Percentiles rank a stretch among this genome's conserved stretches.
These are phyloP conservation scores for Fraxinus baroniana DNA, from an alignment of 305 asterid species.

Conservation along the genomic window DNA sequence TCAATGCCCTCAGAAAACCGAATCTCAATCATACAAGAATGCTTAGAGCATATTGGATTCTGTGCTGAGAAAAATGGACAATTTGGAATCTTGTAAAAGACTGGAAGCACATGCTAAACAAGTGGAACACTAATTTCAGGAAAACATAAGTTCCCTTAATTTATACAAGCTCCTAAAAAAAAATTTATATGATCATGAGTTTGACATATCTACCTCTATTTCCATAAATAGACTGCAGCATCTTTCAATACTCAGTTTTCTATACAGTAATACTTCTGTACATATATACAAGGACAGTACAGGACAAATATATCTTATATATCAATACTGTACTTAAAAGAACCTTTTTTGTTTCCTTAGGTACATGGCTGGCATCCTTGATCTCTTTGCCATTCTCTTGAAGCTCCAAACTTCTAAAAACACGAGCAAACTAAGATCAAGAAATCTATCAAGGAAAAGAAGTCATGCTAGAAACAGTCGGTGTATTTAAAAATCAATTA, in stretches of 20 bases:
- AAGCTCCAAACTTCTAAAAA: constrained; percentile 45
- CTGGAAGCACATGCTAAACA: background rate
- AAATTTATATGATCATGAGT: background rate
- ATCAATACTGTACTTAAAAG: background rate
- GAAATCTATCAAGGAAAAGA: constrained; percentile 13
- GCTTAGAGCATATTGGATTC: constrained; percentile 1
- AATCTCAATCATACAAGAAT: constrained; percentile 3
- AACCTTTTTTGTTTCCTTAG: constrained; percentile 51
- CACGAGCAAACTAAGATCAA: constrained; percentile 15
- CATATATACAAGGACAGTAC: background rate
- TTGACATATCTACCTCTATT: background rate
- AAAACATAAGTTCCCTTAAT: background rate
- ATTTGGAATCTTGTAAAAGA: constrained; percentile 7
- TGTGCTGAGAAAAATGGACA: background rate
- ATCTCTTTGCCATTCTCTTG: constrained; percentile 39
- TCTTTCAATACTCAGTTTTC: background rate
- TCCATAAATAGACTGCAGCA: background rate
- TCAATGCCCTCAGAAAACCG: background rate
- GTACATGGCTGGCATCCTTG: constrained; percentile 30
- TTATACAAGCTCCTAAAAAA: constrained; percentile 5
- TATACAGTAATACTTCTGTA: constrained; percentile 7
- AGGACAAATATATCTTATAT: constrained; percentile 12
- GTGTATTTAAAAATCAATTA: background rate
- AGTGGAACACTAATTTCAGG: background rate
- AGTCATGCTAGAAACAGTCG: background rate